Evolutionary conservation across 1,284 basidiomycete species (phyloP), one percentile per base, ranked within the genome.

Genomic region (Ceratobasidium sp.): DNA sequence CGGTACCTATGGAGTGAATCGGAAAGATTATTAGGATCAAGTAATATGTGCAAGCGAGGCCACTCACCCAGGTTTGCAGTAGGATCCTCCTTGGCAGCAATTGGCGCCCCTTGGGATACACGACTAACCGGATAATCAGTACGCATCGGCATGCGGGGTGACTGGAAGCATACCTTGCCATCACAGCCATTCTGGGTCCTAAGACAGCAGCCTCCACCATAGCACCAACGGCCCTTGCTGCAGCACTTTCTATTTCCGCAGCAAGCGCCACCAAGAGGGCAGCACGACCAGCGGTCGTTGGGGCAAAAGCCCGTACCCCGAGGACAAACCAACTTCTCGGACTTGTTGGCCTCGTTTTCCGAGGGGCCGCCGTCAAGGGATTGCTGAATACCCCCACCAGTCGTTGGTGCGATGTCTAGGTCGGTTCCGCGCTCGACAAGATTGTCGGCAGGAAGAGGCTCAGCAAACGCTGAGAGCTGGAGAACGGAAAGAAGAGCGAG

Each of bases 41-140:
- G 25, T 29, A 29, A 29, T 29, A 65, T n/a, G n/a, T 19, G 29
- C 19, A 46, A 46, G 19, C n/a, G 40, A 54, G n/a, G n/a, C 11
- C 9, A 49, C 49, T 40, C 49, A 66, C 64, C 64, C 64, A 51
- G 64, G 64, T 44, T 66, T 66, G 44, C 64, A 66, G 44, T 37
- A 64, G 8, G n/a, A 37, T 22, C 61, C 61, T 22, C 61, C 67
- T 25, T 56, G 54, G 51, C 67, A 69, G 52, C 67, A 69, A 2
- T 34, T 22, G 13, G 51, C 34, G 40, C 15, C 51, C 49, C n/a
- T 69, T 56, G 11, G 67, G 22, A 43, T 51, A 29, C 25, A 29
- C 25, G 25, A 29, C 25, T 29, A 29, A 29, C 25, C 25, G 25
- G 25, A 29, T 29, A 29, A 29, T 29, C 25, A 29, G 25, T 29